phyloP scores from a whole-genome alignment of 192 early-diverging fungal genomes.

The Coemansia sp. region DNA sequence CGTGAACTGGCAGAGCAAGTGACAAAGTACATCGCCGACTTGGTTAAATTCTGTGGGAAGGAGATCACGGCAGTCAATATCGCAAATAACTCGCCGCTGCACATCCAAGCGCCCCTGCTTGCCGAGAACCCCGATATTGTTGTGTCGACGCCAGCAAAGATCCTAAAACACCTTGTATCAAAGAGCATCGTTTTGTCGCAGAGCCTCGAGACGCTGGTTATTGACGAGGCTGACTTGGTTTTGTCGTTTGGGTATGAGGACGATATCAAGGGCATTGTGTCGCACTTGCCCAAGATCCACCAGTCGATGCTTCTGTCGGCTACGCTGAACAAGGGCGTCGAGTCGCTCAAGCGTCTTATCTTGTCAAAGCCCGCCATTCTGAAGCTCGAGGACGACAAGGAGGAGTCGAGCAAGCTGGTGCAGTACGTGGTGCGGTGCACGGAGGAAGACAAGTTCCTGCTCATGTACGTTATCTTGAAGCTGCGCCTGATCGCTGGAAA shows the following conservation, averaged over 20 bases:
- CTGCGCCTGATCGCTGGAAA: conserved; percentile 88
- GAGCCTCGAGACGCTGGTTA: conserved; percentile 79
- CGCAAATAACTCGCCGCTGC: conserved; percentile 28
- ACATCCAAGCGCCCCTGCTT: conserved; percentile 68
- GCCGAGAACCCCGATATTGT: conserved; percentile 86
- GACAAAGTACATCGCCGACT: conserved; percentile 67
- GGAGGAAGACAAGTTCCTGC: conserved; percentile 87
- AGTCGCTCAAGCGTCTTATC: conserved; percentile 80
- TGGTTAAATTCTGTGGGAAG: conserved; percentile 71
- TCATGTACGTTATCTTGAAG: conserved; percentile 88
- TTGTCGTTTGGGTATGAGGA: conserved; percentile 92
- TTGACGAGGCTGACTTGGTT: conserved; percentile 96
- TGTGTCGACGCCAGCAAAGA: conserved; percentile 82
- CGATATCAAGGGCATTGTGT: conserved; percentile 78
- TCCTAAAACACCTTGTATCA: conserved; percentile 73
- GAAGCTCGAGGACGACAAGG: conserved; percentile 79
- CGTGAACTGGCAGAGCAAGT: conserved; percentile 96
- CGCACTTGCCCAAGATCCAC: conserved; percentile 80
- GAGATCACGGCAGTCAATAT: conserved; percentile 38
- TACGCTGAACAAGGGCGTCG: conserved; percentile 87
- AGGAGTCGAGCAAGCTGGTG: conserved; percentile 60
- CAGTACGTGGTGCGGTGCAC: conserved; percentile 78
- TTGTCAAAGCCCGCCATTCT: conserved; percentile 86
- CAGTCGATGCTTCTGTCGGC: conserved; percentile 95
- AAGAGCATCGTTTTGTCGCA: conserved; percentile 58